A percentile compares a stretch with the other conserved stretches of the same genome.
Conservation (phyloP, 2,329 filamentous ascomycete species). For the Fusarium dlaminii region DNA sequence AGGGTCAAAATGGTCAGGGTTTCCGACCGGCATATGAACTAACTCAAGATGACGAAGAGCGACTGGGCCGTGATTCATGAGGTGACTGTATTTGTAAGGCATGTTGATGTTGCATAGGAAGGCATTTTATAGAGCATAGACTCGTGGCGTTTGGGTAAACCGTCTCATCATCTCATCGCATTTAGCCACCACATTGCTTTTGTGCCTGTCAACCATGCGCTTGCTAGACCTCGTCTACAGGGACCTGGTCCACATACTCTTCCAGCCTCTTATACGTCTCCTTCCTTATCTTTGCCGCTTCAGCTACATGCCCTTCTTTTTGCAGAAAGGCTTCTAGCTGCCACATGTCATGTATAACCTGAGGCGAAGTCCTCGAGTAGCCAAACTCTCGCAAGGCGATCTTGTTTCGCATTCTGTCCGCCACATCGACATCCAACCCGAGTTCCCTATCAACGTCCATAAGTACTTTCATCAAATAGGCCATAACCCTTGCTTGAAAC, state of each 20-base stretch:
- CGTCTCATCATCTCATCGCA: neutral
- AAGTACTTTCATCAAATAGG: conserved; percentile 14
- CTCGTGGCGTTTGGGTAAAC: conserved; percentile 25
- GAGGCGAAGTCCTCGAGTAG: neutral
- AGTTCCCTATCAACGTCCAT: conserved; percentile 1
- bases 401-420: conserved; percentile 3
- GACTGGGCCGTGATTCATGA: conserved; percentile 73
- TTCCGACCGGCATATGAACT: conserved; percentile 82
- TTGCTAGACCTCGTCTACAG: neutral
- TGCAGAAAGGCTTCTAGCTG: conserved; percentile 3
- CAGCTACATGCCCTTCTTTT: neutral
- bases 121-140: conserved; percentile 32
- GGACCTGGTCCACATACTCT: neutral
- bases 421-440: conserved; percentile 1
- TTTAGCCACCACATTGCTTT: neutral
- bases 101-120: conserved; percentile 13
- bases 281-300: neutral
- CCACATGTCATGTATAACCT: conserved; percentile 19
- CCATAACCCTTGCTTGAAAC: conserved; percentile 2
- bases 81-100: conserved; percentile 41
- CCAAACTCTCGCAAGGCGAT: conserved; percentile 19
- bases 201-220: neutral
- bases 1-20: conserved; percentile 34
- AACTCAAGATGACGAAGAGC: conserved; percentile 78
- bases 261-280: conserved; percentile 11